Conservation (phyloP, 371 early-diverging fungal genomes). For the Globomyces sp. region DNA sequence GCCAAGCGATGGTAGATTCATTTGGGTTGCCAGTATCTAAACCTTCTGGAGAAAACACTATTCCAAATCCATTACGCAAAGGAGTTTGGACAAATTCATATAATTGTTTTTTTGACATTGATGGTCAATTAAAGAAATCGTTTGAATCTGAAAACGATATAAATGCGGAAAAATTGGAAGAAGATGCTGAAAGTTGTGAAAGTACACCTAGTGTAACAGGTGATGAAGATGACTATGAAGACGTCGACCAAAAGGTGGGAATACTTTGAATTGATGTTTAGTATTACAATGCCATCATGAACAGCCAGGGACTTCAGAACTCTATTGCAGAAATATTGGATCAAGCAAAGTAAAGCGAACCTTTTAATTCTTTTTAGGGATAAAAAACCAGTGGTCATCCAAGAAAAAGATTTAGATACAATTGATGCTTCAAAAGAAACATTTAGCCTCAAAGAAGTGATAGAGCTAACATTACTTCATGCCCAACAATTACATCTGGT, state of each 20-base stretch:
- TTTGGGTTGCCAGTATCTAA: constrained; percentile 16
- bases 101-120: constrained; percentile 9
- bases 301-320: neutral
- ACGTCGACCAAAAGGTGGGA: constrained; percentile 12
- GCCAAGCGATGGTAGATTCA: constrained; percentile 7
- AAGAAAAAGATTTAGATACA: neutral
- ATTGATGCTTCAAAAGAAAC: constrained; percentile 29
- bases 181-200: constrained; percentile 1
- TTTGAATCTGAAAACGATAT: neutral
- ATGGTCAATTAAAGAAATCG: constrained; percentile 3
- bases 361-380: no score
- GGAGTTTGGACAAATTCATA: neutral
- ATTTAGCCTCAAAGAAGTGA: constrained; percentile 49
- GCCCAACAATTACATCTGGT: constrained; percentile 53
- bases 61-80: constrained; percentile 13
- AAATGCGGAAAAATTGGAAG: neutral
- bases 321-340: no score
- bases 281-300: neutral
- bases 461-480: constrained; percentile 54
- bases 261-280: neutral
- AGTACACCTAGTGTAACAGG: neutral
- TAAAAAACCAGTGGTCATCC: neutral
- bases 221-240: constrained; percentile 18
- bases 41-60: neutral
- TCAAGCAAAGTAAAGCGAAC: no score